phyloP scores from a whole-genome alignment of 2,329 filamentous ascomycete genomes.

The Exophiala sideris region DNA sequence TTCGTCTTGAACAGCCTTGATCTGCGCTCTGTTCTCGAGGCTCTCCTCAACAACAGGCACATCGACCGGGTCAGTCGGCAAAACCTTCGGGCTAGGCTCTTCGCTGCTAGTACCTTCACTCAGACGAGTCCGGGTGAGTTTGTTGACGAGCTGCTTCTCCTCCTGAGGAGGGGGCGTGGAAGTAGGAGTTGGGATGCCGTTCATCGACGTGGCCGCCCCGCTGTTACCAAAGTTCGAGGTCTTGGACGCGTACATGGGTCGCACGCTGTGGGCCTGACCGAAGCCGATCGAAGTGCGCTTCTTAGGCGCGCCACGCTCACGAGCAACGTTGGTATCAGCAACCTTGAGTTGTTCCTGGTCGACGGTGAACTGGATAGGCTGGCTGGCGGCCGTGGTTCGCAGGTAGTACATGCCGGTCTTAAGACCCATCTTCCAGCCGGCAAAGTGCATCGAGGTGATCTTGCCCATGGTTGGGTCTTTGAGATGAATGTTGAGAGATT shows the following conservation, averaged over 20 bases:
- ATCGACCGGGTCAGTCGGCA: constrained; percentile 65
- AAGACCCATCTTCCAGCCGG: constrained; percentile 97
- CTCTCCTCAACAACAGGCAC: constrained; percentile 63
- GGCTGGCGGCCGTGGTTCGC: constrained; percentile 92
- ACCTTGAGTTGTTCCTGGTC: constrained; percentile 93
- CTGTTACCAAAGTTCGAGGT: constrained; percentile 31
- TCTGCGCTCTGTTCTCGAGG: constrained; percentile 40
- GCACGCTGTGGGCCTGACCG: constrained; percentile 60
- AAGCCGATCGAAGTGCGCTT: constrained; percentile 66
- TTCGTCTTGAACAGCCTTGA: constrained; percentile 62
- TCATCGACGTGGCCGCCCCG: constrained; percentile 43
- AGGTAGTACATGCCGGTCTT: constrained; percentile 99
- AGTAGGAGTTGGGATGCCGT: constrained; percentile 67
- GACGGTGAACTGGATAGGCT: constrained; percentile 98
- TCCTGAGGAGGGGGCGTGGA: constrained; percentile 60
- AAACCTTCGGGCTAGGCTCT: constrained; percentile 68
- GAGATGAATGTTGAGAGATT: constrained; percentile 99
- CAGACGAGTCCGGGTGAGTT: constrained; percentile 52
- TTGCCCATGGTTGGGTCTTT: constrained; percentile 99
- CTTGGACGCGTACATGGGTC: constrained; percentile 63
- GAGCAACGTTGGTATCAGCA: constrained; percentile 73
- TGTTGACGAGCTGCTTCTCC: constrained; percentile 49
- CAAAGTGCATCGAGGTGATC: constrained; percentile 99
- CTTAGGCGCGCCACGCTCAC: constrained; percentile 51
- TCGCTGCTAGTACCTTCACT: constrained; percentile 68